Evolutionary conservation across 192 early-diverging fungal genomes (phyloP), one percentile per base, ranked within the genome.

Genomic region (Umbelopsis ramanniana): DNA sequence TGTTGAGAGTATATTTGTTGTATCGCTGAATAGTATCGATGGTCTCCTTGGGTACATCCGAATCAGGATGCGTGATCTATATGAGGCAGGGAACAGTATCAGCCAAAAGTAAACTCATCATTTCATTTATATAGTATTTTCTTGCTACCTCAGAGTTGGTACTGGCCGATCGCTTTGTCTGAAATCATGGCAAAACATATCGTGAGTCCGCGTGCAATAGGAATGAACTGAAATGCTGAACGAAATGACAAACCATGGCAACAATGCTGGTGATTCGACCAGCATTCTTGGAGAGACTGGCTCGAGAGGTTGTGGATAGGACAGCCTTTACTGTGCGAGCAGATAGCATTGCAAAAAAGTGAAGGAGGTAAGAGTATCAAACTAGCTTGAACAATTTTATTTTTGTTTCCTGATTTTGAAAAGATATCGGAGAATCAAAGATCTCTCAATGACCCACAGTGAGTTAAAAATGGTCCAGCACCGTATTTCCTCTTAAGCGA

Each of bases 1-100:
- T 90, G 48, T 89, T 88, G 40, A 94, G 69, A 33, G 88, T 88
- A 74, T 89, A 92, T 73, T 86, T 86, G 67, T 82, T 77, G 55
- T 79, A 85, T 53, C 74, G 70, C 4, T 79, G 70, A n/a, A 90
- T 80, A 19, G 70, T 71, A 29, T 82, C 78, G 1, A 69, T 46
- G 0, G 87, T 86, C 57, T 71, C 69, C 47, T 80, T 76, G 33
- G 79, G 75, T 3, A 79, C 82, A 70, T 80, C 77, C 1, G 66
- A 75, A 73, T 88, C 86, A 35, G 81, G 80, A 75, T 90, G 86
- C 23, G 77, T 86, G 66, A 85, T 73, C 83, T 84, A 68, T 63
- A 55, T n/a, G 1, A 0, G 0, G 6, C 40, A 43, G 11, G n/a
- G 11, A 4, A 29, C 2, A 37, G 14, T 6, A 63, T 63, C 2